These are phyloP conservation scores for Endoconidiophora polonica DNA, from an alignment of 2,329 filamentous ascomycete genomes.

Conservation along the genomic window DNA sequence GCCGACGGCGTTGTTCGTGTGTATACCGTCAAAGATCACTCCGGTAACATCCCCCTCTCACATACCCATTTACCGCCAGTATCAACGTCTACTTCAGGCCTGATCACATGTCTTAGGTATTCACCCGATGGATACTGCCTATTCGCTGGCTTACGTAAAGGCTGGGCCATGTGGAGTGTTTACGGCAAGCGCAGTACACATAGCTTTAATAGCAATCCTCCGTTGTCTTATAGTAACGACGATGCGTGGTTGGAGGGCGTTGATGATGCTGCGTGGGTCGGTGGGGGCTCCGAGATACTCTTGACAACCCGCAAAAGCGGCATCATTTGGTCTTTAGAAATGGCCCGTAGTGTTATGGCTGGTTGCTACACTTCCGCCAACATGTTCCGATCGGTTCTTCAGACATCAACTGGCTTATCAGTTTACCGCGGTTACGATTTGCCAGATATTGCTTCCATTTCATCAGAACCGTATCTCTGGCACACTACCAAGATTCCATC, in stretches of 20 bases:
- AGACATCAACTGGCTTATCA: slow-evolving; percentile 77
- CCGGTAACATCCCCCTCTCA: slow-evolving; percentile 77
- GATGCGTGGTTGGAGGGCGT: slow-evolving; percentile 79
- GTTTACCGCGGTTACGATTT: slow-evolving; percentile 88
- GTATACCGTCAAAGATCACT: slow-evolving; percentile 88
- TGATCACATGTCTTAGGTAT: slow-evolving; percentile 60
- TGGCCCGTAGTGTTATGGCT: slow-evolving; percentile 83
- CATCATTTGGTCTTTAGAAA: slow-evolving; percentile 73
- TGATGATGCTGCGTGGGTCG: slow-evolving; percentile 66
- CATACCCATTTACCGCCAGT: slow-evolving; percentile 58
- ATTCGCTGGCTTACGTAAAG: slow-evolving; percentile 80
- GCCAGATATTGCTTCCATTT: slow-evolving; percentile 77
- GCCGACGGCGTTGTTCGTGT: slow-evolving; percentile 63
- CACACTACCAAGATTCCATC: slow-evolving; percentile 77
- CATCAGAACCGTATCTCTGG: slow-evolving; percentile 87
- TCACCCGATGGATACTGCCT: slow-evolving; percentile 93
- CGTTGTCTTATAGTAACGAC: slow-evolving; percentile 46
- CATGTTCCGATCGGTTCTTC: slow-evolving; percentile 71
- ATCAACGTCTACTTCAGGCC: slow-evolving; percentile 50
- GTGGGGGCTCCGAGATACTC: slow-evolving; percentile 72
- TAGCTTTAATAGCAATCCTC: slow-evolving; percentile 58
- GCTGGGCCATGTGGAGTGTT: slow-evolving; percentile 95
- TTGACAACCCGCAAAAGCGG: slow-evolving; percentile 56
- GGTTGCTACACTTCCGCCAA: slow-evolving; percentile 87
- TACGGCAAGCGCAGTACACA: slow-evolving; percentile 80